Conservation (phyloP, 2,329 filamentous ascomycete species). For the Hymenoscyphus occultus region DNA sequence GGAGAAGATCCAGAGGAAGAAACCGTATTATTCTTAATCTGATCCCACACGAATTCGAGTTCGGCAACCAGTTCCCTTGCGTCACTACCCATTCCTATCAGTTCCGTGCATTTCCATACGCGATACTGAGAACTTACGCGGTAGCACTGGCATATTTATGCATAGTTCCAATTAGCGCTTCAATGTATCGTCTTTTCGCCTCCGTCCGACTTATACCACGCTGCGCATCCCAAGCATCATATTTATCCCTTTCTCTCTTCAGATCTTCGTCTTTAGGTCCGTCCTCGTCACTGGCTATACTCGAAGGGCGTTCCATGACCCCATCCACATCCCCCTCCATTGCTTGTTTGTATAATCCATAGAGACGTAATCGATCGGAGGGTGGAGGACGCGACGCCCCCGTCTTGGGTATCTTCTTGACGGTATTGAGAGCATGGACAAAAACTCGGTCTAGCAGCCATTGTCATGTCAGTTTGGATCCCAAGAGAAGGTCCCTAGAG, state of each 20-base stretch:
- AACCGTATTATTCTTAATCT: conserved; percentile 83
- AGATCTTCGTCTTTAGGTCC: conserved; percentile 48
- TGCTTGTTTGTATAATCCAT: conserved; percentile 97
- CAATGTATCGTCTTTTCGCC: conserved; percentile 90
- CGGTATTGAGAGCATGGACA: conserved; percentile 96
- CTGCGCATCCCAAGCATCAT: conserved; percentile 95
- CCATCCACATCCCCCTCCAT: conserved; percentile 98
- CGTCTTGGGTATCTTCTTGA: conserved; percentile 94
- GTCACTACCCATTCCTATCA: conserved; percentile 49
- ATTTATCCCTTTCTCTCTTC: conserved; percentile 62
- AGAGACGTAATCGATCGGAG: conserved; percentile 80
- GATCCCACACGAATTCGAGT: conserved; percentile 99
- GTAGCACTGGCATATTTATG: conserved; percentile 87
- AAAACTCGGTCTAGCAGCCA: conserved; percentile 80
- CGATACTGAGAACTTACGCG: conserved; percentile 48
- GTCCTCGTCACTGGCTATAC: conserved; percentile 54
- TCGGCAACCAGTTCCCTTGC: conserved; percentile 85
- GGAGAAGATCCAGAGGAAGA: conserved; percentile 58
- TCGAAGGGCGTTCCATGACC: conserved; percentile 79
- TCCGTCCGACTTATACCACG: conserved; percentile 81
- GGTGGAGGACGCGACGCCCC: conserved; percentile 86
- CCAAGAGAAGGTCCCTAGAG: background rate
- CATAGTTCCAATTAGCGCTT: conserved; percentile 94
- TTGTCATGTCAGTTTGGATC: background rate
- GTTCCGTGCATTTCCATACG: background rate